phyloP scores from a whole-genome alignment of 2,329 filamentous ascomycete genomes.

The Hypoxylon sp. region DNA sequence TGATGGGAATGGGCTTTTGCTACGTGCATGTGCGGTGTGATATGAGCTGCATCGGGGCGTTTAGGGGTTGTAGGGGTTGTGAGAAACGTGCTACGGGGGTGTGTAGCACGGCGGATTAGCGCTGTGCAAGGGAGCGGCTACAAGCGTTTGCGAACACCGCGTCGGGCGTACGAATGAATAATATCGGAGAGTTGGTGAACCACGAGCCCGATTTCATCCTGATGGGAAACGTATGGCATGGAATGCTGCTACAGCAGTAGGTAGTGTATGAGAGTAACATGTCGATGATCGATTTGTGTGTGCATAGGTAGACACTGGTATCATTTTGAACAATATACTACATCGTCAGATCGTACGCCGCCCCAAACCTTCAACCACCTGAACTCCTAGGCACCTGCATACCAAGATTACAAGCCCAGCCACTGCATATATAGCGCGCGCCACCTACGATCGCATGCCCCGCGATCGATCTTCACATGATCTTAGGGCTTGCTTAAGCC shows the following conservation, averaged over 20 bases:
- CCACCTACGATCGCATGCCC: too few relatives aligned
- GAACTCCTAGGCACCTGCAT: too few relatives aligned
- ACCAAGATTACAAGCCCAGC: too few relatives aligned
- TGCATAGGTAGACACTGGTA: conserved; percentile 13
- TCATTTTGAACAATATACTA: conserved; percentile 12
- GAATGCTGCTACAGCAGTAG: too few relatives aligned
- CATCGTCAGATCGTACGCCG: conserved; percentile 1
- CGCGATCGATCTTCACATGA: too few relatives aligned
- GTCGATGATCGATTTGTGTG: neutral
- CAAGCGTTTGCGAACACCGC: conserved; percentile 7
- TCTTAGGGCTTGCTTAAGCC: too few relatives aligned
- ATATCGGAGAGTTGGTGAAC: neutral
- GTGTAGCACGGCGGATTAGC: conserved; percentile 3
- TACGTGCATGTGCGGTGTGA: conserved; percentile 8
- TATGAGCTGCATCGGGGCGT: conserved; percentile 2
- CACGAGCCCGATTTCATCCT: neutral
- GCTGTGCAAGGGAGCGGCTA: conserved; percentile 4
- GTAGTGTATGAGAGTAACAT: neutral
- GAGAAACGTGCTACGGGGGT: neutral
- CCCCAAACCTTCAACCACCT: too few relatives aligned
- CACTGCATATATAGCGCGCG: too few relatives aligned
- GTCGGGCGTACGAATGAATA: neutral
- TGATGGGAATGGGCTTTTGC: conserved; percentile 3
- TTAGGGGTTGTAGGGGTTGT: too few relatives aligned
- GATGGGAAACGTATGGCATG: neutral